Conservation (phyloP, 2,329 filamentous ascomycete species). For the Hyphodiscus sp. region DNA sequence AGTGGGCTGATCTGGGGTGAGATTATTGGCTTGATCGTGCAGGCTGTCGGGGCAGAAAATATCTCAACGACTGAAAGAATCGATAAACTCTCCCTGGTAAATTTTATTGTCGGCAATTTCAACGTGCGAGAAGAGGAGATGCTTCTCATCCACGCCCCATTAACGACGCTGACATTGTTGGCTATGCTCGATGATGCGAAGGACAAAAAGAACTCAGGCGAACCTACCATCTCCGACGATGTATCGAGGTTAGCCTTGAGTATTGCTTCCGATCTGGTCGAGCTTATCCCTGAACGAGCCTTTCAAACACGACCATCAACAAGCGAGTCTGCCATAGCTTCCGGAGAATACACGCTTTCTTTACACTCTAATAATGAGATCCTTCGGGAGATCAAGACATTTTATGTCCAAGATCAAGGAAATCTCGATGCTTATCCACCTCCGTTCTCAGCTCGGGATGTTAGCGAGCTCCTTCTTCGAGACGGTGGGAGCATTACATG, state of each 20-base stretch:
- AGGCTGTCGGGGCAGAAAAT: conserved; percentile 46
- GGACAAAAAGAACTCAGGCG: conserved; percentile 28
- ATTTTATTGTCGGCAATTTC: conserved; percentile 81
- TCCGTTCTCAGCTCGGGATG: conserved; percentile 50
- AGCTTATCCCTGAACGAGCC: conserved; percentile 57
- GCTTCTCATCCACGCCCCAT: conserved; percentile 76
- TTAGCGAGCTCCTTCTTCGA: conserved; percentile 57
- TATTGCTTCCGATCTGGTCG: conserved; percentile 52
- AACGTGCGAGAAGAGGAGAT: conserved; percentile 96
- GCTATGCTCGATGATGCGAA: conserved; percentile 51
- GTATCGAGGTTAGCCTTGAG: conserved; percentile 32
- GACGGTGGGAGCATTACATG: conserved; percentile 50
- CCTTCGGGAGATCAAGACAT: conserved; percentile 53
- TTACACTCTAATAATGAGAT: conserved; percentile 44
- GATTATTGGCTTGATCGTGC: conserved; percentile 60
- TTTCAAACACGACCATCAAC: conserved; percentile 39
- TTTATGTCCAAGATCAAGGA: conserved; percentile 65
- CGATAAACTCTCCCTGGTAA: conserved; percentile 64
- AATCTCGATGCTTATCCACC: conserved; percentile 56
- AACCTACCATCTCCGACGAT: conserved; percentile 19
- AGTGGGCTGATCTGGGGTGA: conserved; percentile 89
- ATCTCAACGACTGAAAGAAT: conserved; percentile 38
- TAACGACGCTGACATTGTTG: conserved; percentile 60
- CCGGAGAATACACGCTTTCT: conserved; percentile 25
- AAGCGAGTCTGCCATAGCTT: conserved; percentile 18